Base-by-base conservation (phyloP, 371 early-diverging fungal species). In the Sporodiniella umbellata region DNA sequence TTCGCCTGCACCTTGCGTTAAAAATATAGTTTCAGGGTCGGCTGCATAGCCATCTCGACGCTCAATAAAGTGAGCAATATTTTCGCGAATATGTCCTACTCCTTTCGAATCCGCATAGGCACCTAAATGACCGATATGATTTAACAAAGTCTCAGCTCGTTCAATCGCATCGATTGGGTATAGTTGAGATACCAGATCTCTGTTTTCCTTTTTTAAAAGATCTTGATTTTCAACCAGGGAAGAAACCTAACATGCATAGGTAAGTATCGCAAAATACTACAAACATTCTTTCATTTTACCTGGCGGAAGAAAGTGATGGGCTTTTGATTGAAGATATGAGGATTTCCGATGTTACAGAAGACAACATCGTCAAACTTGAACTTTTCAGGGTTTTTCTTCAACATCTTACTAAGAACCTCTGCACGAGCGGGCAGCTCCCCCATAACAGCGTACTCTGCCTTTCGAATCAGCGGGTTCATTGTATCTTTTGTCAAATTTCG, bases 41-140 rank as follows among this genome's bases (percentile, higher is more conserved):
- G 92, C 67, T 1, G 91, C 83, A 56, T 78, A 86, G 1, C 90
- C 42, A 70, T 96, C 97, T 26, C 96, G 85, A 46, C 83, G 76
- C 60, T 75, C 66, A 30, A 92, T 84, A 56, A 94, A 96, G 37
- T 83, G 64, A 8, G 99, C 96, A 4, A 98, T 91, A 45, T 86
- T 78, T 52, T 90, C 58, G 24, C 99, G 85, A 40, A 98, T 84
- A 37, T 64, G 58, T 17, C 85, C 88, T 4, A 91, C 79, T 51
- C 97, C 99, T 69, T 95, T 91, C 10, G 96, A 95, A 52, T 95
- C 96, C 11, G 87, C 89, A 69, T 98, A 98, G 10, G 97, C 93
- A 30, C 97, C 97, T 7, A 88, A 70, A 45, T 87, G 84, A 15
- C 89, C 87, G 25, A 91, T 78, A 17, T 81, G 66, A 30, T 75